Percentiles rank a stretch among this genome's conserved stretches.
Evolutionary conservation across 805 yeast genomes (phyloP).

Genomic region (Lachancea dasiensis): DNA sequence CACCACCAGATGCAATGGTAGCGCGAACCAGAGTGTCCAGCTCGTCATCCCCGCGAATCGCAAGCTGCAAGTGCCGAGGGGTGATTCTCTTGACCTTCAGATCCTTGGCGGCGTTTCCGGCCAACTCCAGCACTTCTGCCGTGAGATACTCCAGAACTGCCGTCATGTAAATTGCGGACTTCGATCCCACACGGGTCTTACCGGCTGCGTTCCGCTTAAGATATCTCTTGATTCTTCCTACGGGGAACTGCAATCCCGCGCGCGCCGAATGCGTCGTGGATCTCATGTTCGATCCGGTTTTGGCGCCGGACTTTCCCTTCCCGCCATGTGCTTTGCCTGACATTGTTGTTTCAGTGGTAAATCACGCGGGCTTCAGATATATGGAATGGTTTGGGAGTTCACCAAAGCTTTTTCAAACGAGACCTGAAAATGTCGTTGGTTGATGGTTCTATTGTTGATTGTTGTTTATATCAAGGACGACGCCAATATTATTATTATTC

Average conservation of each 20-base stretch:
- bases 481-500: too few species aligned
- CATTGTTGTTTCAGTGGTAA: constrained; percentile 40
- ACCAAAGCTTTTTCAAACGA: too few species aligned
- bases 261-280: constrained; percentile 88
- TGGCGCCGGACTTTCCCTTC: constrained; percentile 89
- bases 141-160: constrained; percentile 95
- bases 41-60: constrained; percentile 98
- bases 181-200: constrained; percentile 81
- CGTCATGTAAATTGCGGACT: constrained; percentile 91
- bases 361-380: constrained; percentile 2
- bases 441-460: constrained; percentile 1
- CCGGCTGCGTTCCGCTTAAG: constrained; percentile 87
- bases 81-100: constrained; percentile 93
- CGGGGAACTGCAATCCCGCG: constrained; percentile 95
- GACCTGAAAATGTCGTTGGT: constrained; percentile 1
- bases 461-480: constrained; percentile 4
- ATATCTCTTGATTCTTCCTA: constrained; percentile 97
- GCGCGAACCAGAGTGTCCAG: constrained; percentile 90
- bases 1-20: constrained; percentile 98
- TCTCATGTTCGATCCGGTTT: constrained; percentile 47
- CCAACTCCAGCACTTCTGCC: constrained; percentile 95
- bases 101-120: constrained; percentile 98
- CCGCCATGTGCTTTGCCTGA: constrained; percentile 97
- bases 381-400: neutral
- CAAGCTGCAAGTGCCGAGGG: constrained; percentile 94